These are phyloP conservation scores for Dipteronia dyeriana DNA, from an alignment of 345 rosid species.

Conservation along the genomic window DNA sequence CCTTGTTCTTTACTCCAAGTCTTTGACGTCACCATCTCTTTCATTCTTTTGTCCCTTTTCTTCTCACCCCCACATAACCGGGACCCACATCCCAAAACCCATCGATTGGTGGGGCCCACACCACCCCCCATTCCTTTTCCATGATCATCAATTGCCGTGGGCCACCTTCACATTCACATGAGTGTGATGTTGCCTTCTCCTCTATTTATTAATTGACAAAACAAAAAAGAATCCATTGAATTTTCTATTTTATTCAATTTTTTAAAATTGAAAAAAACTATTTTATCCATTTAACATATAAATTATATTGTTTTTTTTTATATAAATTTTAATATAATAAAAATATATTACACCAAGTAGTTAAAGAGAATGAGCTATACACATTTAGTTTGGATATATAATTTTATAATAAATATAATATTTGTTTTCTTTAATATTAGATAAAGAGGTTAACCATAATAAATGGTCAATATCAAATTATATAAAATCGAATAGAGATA, in stretches of 20 bases:
- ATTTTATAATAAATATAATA: no score
- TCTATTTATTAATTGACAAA: not conserved
- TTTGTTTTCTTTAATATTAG: no score
- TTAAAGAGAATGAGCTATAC: no score
- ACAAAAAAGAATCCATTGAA: not conserved
- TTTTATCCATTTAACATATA: no score
- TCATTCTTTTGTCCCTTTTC: conserved; percentile 22
- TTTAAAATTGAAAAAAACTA: no score
- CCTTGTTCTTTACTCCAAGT: conserved; percentile 15
- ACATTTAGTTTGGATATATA: no score
- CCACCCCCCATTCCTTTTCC: not conserved
- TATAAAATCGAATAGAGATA: no score
- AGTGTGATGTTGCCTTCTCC: conserved; percentile 5
- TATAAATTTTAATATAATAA: no score
- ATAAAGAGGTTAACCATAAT: no score
- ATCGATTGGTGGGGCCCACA: conserved; percentile 23
- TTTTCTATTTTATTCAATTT: not conserved
- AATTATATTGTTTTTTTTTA: no score
- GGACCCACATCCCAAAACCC: conserved; percentile 22
- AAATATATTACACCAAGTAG: no score
- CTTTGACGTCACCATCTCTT: conserved; percentile 18
- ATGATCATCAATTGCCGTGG: not conserved
- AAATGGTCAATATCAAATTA: no score
- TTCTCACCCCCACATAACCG: conserved; percentile 7
- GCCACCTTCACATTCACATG: not conserved